phyloP scores from a whole-genome alignment of 73 alveolate genomes.

The Effrenium voratum region DNA sequence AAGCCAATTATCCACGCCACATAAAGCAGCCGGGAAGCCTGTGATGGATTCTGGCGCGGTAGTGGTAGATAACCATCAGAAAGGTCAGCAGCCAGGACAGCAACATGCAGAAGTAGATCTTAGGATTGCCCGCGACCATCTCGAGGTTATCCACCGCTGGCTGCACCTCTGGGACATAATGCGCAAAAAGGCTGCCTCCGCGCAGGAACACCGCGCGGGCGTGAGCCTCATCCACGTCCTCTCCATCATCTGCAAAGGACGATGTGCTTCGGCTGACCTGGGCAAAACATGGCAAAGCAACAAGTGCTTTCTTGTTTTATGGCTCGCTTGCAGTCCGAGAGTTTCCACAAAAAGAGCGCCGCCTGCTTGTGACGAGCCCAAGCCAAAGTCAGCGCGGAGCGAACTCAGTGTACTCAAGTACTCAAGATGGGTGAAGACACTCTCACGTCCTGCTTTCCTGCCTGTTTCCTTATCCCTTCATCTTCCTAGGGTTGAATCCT shows the following conservation, averaged over 20 bases:
- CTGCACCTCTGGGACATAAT: constrained; percentile 34
- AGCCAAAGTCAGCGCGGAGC: too few species aligned
- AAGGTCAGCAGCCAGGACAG: constrained; percentile 30
- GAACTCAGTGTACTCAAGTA: too few species aligned
- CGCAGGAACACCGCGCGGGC: constrained; percentile 90
- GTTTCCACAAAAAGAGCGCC: too few species aligned
- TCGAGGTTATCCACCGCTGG: constrained; percentile 39
- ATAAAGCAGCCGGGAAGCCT: too few species aligned
- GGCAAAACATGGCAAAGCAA: not conserved
- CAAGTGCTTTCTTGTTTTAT: too few species aligned
- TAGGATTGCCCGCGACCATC: constrained; percentile 42
- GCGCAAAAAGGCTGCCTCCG: constrained; percentile 72
- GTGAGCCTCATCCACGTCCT: constrained; percentile 85
- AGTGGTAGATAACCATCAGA: constrained; percentile 9
- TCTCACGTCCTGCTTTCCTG: too few species aligned
- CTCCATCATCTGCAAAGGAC: constrained; percentile 36
- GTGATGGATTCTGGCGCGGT: not conserved
- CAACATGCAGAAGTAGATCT: constrained; percentile 17
- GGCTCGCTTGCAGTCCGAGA: too few species aligned
- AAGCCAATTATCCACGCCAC: too few species aligned
- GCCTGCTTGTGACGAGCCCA: too few species aligned
- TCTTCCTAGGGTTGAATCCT: too few species aligned
- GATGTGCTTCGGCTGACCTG: constrained; percentile 53
- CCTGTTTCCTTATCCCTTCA: too few species aligned
- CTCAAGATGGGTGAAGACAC: too few species aligned